These are phyloP conservation scores for Trichophyton schoenleinii DNA, from an alignment of 2,329 filamentous ascomycete genomes.

Conservation along the genomic window DNA sequence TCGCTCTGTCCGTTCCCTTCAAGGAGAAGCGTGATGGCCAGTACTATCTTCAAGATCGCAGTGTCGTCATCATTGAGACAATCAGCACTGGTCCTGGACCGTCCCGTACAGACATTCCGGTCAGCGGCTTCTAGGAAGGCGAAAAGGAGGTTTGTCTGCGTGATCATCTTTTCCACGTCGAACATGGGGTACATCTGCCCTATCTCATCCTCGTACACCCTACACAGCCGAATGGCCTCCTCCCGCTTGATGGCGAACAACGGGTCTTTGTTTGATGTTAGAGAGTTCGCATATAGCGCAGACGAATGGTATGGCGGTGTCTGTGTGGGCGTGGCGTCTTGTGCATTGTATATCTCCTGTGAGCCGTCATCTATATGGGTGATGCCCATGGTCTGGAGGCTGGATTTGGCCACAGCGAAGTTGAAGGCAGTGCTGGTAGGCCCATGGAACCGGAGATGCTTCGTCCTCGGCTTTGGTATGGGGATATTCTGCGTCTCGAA, in stretches of 20 bases:
- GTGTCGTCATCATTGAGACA: slow-evolving; percentile 51
- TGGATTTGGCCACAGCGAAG: slow-evolving; percentile 74
- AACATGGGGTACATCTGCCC: slow-evolving; percentile 86
- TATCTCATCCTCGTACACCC: slow-evolving; percentile 77
- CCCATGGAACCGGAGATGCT: slow-evolving; percentile 60
- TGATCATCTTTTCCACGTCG: slow-evolving; percentile 57
- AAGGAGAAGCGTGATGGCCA: slow-evolving; percentile 64
- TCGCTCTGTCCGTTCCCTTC: slow-evolving; percentile 70
- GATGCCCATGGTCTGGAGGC: slow-evolving; percentile 81
- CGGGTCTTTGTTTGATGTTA: slow-evolving; percentile 53
- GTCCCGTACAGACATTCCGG: slow-evolving; percentile 46
- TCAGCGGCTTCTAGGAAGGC: slow-evolving; percentile 59
- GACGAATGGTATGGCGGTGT: slow-evolving; percentile 31
- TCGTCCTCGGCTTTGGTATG: slow-evolving; percentile 38
- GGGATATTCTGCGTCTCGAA: slow-evolving; percentile 1
- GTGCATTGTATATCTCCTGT: slow-evolving; percentile 46
- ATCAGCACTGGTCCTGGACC: slow-evolving; percentile 43
- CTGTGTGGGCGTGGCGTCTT: slow-evolving; percentile 41
- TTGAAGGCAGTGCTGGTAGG: slow-evolving; percentile 78
- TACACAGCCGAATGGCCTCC: slow-evolving; percentile 66
- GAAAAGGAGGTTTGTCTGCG: slow-evolving; percentile 57
- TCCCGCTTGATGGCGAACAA: slow-evolving; percentile 66
- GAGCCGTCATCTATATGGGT: slow-evolving; percentile 46
- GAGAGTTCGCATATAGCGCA: slow-evolving; percentile 22
- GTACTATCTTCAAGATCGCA: slow-evolving; percentile 65